Percentiles rank a stretch among this genome's conserved stretches.
Evolutionary conservation across 2,329 filamentous ascomycete species (phyloP).

Genomic region (Pleurostoma richardsiae): DNA sequence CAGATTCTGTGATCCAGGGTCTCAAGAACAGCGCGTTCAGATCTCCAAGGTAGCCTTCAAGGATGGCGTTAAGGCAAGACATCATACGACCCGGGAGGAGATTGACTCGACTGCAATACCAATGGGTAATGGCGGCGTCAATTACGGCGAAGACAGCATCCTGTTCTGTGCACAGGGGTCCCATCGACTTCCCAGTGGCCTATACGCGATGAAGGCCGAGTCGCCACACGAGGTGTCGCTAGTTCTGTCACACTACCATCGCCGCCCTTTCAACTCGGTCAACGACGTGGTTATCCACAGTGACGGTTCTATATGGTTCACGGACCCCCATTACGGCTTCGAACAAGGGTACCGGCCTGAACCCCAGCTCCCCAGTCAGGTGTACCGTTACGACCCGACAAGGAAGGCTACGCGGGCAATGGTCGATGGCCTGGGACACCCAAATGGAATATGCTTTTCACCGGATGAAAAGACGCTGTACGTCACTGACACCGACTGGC

Average conservation of each 20-base stretch:
- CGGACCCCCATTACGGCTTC: constrained; percentile 42
- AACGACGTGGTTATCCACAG: constrained; percentile 39
- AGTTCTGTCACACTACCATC: constrained; percentile 33
- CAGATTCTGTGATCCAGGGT: constrained; percentile 13
- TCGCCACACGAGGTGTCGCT: constrained; percentile 20
- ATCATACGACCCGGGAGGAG: constrained; percentile 17
- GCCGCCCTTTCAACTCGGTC: constrained; percentile 40
- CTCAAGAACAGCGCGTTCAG: constrained; percentile 18
- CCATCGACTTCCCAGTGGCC: constrained; percentile 15
- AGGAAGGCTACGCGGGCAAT: constrained; percentile 34
- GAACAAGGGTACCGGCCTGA: constrained; percentile 38
- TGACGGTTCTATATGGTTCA: constrained; percentile 44
- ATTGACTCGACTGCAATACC: constrained; percentile 23
- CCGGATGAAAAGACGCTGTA: constrained; percentile 38
- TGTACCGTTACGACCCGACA: constrained; percentile 39
- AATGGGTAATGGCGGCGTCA: constrained; percentile 46
- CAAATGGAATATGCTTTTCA: constrained; percentile 40
- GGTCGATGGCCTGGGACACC: constrained; percentile 40
- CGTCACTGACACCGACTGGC: constrained; percentile 35
- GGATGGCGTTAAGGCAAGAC: neutral
- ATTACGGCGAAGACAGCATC: constrained; percentile 32
- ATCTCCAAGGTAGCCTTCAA: constrained; percentile 20
- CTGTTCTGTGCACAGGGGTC: constrained; percentile 37
- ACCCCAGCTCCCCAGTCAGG: constrained; percentile 37
- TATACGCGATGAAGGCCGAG: constrained; percentile 24